Evolutionary conservation across 2,329 filamentous ascomycete species (phyloP), one percentile per base, ranked within the genome.

Genomic region (Dactylellina parvicollis): DNA sequence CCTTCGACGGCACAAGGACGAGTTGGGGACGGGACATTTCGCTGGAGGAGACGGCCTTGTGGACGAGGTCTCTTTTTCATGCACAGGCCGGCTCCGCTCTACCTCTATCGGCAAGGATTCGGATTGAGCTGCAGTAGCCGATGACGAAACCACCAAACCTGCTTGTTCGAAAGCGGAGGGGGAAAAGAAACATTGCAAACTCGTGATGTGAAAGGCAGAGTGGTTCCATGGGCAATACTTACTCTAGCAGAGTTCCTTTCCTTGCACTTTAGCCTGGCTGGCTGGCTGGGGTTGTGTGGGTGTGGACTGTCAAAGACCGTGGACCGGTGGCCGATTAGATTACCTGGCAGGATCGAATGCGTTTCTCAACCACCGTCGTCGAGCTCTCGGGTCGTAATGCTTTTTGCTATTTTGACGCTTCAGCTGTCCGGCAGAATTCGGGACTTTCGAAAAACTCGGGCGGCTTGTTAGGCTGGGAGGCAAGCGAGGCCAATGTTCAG

Each of bases 71-170:
- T 70, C 55, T 46, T n/a, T 54, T 47, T 52, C 50, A 72, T 72
- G 66, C 66, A 64, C 26, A 57, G 50, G 66, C 66, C 66, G 66
- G 66, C 66, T 72, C 66, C 66, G 66, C 66, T 72, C 57, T 72
- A 64, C 66, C 59, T 64, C 44, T 59, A 72, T 72, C 66, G 69
- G 69, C 69, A 73, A 73, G 69, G 67, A 55, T 65, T 72, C 59
- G 57, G 67, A 60, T 72, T 72, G 67, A 73, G 69, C 52, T 73
- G 69, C 69, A 65, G 60, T 52, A 66, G 18, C 67, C 59, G 69
- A 73, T 73, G 69, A 73, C 69, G 69, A 73, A 73, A 73, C 69
- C 22, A 59, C 52, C 46, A 73, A 73, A 73, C 69, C 67, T 72
- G 67, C 67, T 72, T 72, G 57, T 57, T 54, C 57, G 42, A 72